Conservation (phyloP, 2,329 filamentous ascomycete species). For the Parasarocladium wereldwijsianum region DNA sequence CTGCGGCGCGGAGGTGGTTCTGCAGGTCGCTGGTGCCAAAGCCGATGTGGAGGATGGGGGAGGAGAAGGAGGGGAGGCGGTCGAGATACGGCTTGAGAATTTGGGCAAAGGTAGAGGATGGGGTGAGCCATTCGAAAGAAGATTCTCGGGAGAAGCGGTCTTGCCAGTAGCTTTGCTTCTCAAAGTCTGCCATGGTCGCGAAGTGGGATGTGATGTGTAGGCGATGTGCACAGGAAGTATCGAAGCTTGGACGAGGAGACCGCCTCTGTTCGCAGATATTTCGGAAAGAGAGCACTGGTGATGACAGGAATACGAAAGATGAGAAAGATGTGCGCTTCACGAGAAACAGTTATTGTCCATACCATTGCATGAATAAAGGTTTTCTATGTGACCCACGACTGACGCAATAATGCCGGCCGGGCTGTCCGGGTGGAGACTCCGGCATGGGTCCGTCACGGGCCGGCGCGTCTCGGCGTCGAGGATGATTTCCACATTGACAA, state of each 20-base stretch:
- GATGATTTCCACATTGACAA: too few relatives aligned
- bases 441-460: too few relatives aligned
- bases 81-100: constrained; percentile 23
- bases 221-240: not conserved
- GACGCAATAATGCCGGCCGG: too few relatives aligned
- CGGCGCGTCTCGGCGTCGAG: too few relatives aligned
- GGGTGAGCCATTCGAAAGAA: constrained; percentile 31
- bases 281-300: not conserved
- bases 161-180: constrained; percentile 35
- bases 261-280: too few relatives aligned
- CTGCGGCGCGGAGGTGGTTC: constrained; percentile 26
- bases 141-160: constrained; percentile 28
- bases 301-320: not conserved
- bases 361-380: not conserved
- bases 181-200: constrained; percentile 20
- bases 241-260: not conserved
- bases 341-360: not conserved
- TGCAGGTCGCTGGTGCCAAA: constrained; percentile 35
- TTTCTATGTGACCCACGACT: constrained; percentile 3
- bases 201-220: constrained; percentile 2
- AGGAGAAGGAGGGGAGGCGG: constrained; percentile 9
- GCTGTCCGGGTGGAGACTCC: too few relatives aligned
- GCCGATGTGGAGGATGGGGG: constrained; percentile 29
- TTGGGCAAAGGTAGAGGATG: constrained; percentile 24
- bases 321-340: not conserved